These are phyloP conservation scores for Byssothecium circinans DNA, from an alignment of 2,329 filamentous ascomycete genomes.

Conservation along the genomic window DNA sequence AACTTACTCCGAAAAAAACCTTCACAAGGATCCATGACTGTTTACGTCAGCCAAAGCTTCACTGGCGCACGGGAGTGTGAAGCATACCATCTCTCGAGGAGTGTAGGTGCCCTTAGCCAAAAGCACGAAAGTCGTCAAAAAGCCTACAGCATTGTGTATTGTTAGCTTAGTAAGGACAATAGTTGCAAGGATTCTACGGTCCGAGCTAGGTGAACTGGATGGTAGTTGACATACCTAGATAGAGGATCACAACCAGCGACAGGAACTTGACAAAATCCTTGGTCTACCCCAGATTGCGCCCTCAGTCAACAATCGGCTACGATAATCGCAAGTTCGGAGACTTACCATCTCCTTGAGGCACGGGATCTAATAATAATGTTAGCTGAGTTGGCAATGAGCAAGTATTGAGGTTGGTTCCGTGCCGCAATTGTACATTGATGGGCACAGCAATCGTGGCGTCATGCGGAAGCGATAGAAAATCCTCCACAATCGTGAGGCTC, in stretches of 20 bases:
- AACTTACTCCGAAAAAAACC: conserved; percentile 70
- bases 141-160: conserved; percentile 54
- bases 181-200: background rate
- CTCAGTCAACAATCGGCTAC: background rate
- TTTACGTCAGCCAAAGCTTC: conserved; percentile 13
- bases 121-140: conserved; percentile 82
- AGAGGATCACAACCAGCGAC: conserved; percentile 77
- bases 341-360: conserved; percentile 86
- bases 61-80: background rate
- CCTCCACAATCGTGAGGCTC: background rate
- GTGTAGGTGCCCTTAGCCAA: conserved; percentile 71
- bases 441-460: background rate
- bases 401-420: background rate
- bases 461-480: background rate
- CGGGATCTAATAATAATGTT: conserved; percentile 61
- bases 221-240: conserved; percentile 59
- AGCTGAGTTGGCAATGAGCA: conserved; percentile 8
- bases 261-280: conserved; percentile 87
- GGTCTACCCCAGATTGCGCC: conserved; percentile 49
- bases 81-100: conserved; percentile 61
- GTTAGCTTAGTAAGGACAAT: conserved; percentile 4
- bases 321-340: background rate
- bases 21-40: conserved; percentile 73
- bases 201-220: too few species aligned
- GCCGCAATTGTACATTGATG: background rate